Evolutionary conservation across 2,329 filamentous ascomycete genomes (phyloP), one percentile per base, ranked within the genome.

Genomic region (Colletotrichum viniferum): DNA sequence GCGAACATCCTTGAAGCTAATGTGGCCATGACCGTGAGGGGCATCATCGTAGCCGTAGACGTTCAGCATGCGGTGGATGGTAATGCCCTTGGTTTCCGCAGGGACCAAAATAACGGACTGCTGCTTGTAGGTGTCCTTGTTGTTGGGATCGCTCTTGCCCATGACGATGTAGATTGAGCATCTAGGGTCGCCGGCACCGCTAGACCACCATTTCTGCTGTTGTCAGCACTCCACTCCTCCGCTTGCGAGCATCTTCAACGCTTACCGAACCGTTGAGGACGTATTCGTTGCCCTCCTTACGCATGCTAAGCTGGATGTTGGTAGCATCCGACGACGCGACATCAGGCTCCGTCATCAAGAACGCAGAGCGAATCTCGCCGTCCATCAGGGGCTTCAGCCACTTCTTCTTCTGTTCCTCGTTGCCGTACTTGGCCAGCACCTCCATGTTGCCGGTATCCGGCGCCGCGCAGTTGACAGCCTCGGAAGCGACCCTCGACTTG

Each of bases 41-140:
- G 97, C 97, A 81, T 99, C 97, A 84, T 98, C 97, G 86, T 96
- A 98, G 73, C 97, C 97, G 85, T 97, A 98, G 78, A 98, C 96
- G 66, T 90, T 94, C 71, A 99, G 89, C 95, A 98, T 98, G 79
- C 97, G 93, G 86, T 98, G 91, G 80, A 98, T 93, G n/a, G 92
- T 98, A 81, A 98, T 94, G 73, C 97, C 97, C 24, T 94, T 94
- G 2, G 94, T 92, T 78, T 91, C 89, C 21, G 94, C 92, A 3
- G 96, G 95, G 18, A 98, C 97, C 32, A 98, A 89, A 65, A 98
- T 91, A 77, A 99, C 96, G 30, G 96, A 98, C 86, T 98, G 97
- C 83, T 98, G 96, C 81, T 91, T 91, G 90, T 98, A 98, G 26
- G 92, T 87, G 83, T 96, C 93, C 78, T 89, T 86, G 88, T 97